phyloP scores from a whole-genome alignment of 768 basidiomycete species.

The Pholiota conissans region DNA sequence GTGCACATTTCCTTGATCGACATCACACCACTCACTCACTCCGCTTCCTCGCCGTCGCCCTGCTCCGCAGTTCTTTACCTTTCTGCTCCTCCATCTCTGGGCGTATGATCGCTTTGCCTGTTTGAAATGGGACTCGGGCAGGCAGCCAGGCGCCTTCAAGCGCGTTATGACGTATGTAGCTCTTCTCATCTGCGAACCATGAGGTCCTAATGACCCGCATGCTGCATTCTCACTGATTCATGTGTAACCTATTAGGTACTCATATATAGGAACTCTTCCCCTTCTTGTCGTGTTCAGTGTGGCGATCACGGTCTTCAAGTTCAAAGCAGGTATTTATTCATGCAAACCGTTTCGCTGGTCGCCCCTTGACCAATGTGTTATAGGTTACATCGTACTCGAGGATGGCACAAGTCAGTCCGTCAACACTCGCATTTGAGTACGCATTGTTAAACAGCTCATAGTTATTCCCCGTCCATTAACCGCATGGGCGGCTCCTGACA shows the following conservation, averaged over 20 bases:
- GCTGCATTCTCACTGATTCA: slow-evolving; percentile 16
- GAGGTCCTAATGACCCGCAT: slow-evolving; percentile 10
- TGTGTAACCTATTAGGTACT: slow-evolving; percentile 50
- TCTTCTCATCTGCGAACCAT: slow-evolving; percentile 1
- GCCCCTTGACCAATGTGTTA: background rate
- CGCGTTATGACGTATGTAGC: slow-evolving; percentile 79
- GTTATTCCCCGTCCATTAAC: slow-evolving; percentile 59
- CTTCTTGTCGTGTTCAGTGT: slow-evolving; percentile 65
- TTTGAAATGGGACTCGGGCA: slow-evolving; percentile 70
- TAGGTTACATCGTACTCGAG: slow-evolving; percentile 40
- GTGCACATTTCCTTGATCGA: slow-evolving; percentile 27
- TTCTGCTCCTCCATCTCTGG: slow-evolving; percentile 78
- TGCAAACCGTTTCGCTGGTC: background rate
- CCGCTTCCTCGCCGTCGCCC: slow-evolving; percentile 4
- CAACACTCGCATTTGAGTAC: background rate
- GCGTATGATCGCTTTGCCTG: slow-evolving; percentile 76
- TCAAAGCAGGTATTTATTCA: slow-evolving; percentile 60
- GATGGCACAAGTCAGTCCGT: slow-evolving; percentile 32
- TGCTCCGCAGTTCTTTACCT: slow-evolving; percentile 57
- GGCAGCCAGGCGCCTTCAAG: slow-evolving; percentile 84
- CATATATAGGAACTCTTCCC: slow-evolving; percentile 73
- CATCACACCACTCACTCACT: slow-evolving; percentile 39
- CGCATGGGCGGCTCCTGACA: slow-evolving; percentile 46
- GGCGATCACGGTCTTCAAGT: slow-evolving; percentile 65
- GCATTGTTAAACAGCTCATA: slow-evolving; percentile 21